Evolutionary conservation across 768 basidiomycete genomes (phyloP).

Genomic region (Lactarius hengduanensis): DNA sequence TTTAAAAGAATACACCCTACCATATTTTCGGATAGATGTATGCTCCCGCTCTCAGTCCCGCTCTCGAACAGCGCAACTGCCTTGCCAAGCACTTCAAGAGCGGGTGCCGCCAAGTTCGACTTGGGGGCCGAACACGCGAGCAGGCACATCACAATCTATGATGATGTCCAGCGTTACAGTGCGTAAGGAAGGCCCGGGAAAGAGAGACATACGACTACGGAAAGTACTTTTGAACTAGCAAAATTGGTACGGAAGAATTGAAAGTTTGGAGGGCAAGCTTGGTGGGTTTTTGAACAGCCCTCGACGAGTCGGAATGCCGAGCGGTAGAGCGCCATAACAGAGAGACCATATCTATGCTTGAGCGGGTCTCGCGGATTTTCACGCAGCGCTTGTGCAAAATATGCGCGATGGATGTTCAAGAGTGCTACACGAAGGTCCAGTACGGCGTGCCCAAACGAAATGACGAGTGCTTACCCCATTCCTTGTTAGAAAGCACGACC

Average conservation of each 20-base stretch:
- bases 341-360: slow-evolving; percentile 62
- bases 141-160: slow-evolving; percentile 45
- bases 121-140: slow-evolving; percentile 40
- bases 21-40: slow-evolving; percentile 32
- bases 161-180: background rate
- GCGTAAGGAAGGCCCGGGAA: background rate
- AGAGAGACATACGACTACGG: slow-evolving; percentile 55
- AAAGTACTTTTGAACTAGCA: slow-evolving; percentile 66
- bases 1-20: background rate
- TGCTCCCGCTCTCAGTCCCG: slow-evolving; percentile 31
- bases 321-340: slow-evolving; percentile 69
- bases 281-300: slow-evolving; percentile 46
- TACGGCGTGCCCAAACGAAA: slow-evolving; percentile 23
- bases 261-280: slow-evolving; percentile 36
- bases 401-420: slow-evolving; percentile 63
- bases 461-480: slow-evolving; percentile 32
- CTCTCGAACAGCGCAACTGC: slow-evolving; percentile 36
- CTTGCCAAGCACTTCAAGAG: slow-evolving; percentile 39
- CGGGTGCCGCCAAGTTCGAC: slow-evolving; percentile 38
- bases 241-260: slow-evolving; percentile 47
- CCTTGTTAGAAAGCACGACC: slow-evolving; percentile 32
- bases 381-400: slow-evolving; percentile 64
- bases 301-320: slow-evolving; percentile 67
- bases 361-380: slow-evolving; percentile 57
- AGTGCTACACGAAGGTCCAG: slow-evolving; percentile 42